These are phyloP conservation scores for Diaporthe longicolla DNA, from an alignment of 2,329 filamentous ascomycete species.

Conservation along the genomic window DNA sequence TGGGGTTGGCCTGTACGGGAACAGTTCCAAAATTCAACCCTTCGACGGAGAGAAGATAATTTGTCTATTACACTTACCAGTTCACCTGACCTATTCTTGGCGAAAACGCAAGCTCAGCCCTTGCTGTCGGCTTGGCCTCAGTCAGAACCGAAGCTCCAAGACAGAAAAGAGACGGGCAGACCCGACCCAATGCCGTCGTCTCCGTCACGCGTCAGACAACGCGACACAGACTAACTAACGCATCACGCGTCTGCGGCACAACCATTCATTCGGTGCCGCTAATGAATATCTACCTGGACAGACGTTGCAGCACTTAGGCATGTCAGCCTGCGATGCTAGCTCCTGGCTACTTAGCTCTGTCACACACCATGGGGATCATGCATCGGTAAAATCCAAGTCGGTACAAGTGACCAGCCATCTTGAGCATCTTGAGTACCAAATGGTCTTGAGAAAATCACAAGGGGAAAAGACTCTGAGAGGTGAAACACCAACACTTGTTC, in stretches of 20 bases:
- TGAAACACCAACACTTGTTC: neutral
- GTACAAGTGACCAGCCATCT: neutral
- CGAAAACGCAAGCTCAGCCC: neutral
- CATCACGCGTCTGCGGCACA: slow-evolving; percentile 23
- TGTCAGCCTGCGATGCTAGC: neutral
- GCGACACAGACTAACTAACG: slow-evolving; percentile 3
- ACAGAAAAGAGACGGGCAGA: slow-evolving; percentile 6
- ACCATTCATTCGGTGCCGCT: slow-evolving; percentile 21
- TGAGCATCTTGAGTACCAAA: neutral
- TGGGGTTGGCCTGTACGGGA: too few relatives aligned
- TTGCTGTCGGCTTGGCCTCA: neutral
- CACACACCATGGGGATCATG: neutral
- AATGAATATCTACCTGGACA: neutral
- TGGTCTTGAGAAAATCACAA: neutral
- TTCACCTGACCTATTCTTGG: too few relatives aligned
- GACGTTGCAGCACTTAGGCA: neutral
- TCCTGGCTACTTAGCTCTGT: neutral
- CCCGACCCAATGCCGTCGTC: neutral
- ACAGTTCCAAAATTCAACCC: too few relatives aligned
- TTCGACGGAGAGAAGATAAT: too few relatives aligned
- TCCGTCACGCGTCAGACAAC: slow-evolving; percentile 13
- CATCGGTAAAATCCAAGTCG: neutral
- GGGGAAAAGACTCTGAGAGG: neutral
- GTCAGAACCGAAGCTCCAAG: neutral
- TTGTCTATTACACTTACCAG: too few relatives aligned